Evolutionary conservation across 306 rosid species (phyloP), one percentile per base, ranked within the genome.

Genomic region (Quercus wislizeni): DNA sequence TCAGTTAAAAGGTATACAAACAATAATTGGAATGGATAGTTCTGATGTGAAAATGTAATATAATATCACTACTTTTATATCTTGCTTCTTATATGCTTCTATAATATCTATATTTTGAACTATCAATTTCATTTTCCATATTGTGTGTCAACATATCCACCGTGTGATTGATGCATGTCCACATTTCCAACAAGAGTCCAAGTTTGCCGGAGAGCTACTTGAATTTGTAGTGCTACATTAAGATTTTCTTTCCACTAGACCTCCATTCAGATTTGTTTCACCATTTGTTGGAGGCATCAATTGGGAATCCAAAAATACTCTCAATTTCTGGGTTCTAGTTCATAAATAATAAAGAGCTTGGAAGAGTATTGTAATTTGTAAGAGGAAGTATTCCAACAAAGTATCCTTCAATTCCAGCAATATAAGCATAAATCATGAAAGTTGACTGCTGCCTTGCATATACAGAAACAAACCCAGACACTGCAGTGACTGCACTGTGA

Each of bases 171-270:
- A 57, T 51, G 35, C 77, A 69, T 12, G 28, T 57, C 55, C n/a
- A 15, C 51, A 52, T 77, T 54, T 59, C n/a, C 54, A 7, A 28
- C 70, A 71, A 74, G 75, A 35, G 21, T 73, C 28, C 63, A 28
- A 77, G 54, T 4, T 5, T 67, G 38, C 4, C 4, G 5, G 27
- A 33, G 46, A 18, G 52, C 3, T 18, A 0, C 72, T 33, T 35
- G 13, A 62, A 52, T 38, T 11, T 52, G 49, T 18, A 10, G 11
- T 77, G 67, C 43, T 35, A 38, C 59, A 57, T 75, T n/a, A 62
- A 71, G 61, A 55, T n/a, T n/a, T 84, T 46, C 59, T 80, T 73
- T 28, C 78, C 27, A 28, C 55, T 63, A 61, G 81, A 52, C 70
- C 35, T 35, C 21, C 3, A 25, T 68, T 71, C 59, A 74, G 46